These are phyloP conservation scores for Fusarium subglutinans DNA, from an alignment of 2,329 filamentous ascomycete genomes.

Conservation along the genomic window DNA sequence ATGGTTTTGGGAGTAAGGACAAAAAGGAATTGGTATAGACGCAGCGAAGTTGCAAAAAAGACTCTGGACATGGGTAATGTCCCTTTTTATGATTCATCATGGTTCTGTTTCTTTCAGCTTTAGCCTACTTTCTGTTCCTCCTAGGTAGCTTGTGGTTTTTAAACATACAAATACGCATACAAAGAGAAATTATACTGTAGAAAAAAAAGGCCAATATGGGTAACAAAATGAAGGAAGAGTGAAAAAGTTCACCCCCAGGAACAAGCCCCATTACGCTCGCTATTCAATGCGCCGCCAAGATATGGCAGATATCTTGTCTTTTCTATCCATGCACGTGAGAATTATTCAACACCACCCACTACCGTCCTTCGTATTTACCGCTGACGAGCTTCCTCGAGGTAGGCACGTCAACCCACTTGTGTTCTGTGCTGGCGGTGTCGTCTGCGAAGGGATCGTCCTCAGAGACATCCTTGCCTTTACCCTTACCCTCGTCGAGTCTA, in stretches of 20 bases:
- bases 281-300: conserved; percentile 45
- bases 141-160: background rate
- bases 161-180: conserved; percentile 23
- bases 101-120: conserved; percentile 8
- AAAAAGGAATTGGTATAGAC: conserved; percentile 20
- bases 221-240: conserved; percentile 20
- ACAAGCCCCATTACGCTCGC: conserved; percentile 39
- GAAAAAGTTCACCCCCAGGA: conserved; percentile 33
- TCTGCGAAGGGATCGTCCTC: conserved; percentile 77
- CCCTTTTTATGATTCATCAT: conserved; percentile 23
- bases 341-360: conserved; percentile 5
- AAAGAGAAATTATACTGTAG: conserved; percentile 14
- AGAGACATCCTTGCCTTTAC: conserved; percentile 61
- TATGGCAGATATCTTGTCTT: conserved; percentile 38
- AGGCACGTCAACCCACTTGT: conserved; percentile 73
- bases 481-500: conserved; percentile 58
- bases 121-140: conserved; percentile 10
- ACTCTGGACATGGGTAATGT: background rate
- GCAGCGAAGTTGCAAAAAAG: conserved; percentile 10
- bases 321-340: conserved; percentile 35
- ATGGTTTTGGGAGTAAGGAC: conserved; percentile 21
- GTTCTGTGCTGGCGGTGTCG: conserved; percentile 44
- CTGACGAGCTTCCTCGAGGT: conserved; percentile 73
- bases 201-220: conserved; percentile 13
- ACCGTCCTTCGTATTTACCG: conserved; percentile 75